These are phyloP conservation scores for Eucalyptus regnans DNA, from an alignment of 345 rosid genomes.

Conservation along the genomic window DNA sequence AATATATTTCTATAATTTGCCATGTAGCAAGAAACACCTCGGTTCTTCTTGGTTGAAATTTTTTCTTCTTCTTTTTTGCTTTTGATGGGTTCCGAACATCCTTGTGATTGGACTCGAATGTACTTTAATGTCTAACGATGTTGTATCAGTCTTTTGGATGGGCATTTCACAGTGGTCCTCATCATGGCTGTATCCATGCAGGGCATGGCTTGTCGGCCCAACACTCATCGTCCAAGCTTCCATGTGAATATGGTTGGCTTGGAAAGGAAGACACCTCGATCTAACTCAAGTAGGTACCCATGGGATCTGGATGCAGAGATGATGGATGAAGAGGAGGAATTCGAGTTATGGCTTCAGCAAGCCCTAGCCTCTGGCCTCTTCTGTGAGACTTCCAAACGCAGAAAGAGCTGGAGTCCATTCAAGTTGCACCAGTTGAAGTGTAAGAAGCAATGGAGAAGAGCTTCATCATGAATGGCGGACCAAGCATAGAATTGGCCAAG, in stretches of 20 bases:
- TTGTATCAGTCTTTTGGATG: not conserved
- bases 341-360: constrained; percentile 88
- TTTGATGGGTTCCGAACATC: not conserved
- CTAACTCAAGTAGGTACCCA: constrained; percentile 76
- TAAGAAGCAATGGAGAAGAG: constrained; percentile 91
- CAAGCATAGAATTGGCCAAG: not conserved
- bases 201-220: constrained; percentile 98
- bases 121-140: not conserved
- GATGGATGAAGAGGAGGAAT: constrained; percentile 94
- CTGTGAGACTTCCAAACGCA: constrained; percentile 79
- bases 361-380: constrained; percentile 93
- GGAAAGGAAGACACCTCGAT: constrained; percentile 74
- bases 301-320: constrained; percentile 93
- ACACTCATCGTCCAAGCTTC: constrained; percentile 95
- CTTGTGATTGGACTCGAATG: not conserved
- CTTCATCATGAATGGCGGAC: constrained; percentile 19
- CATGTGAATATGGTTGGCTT: constrained; percentile 96
- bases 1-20: not conserved
- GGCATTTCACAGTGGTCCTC: not conserved
- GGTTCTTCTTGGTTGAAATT: not conserved
- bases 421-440: constrained; percentile 79
- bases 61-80: not conserved
- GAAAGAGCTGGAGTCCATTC: constrained; percentile 98
- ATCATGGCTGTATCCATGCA: constrained; percentile 10
- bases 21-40: not conserved